These are phyloP conservation scores for Malus hybrid DNA, from an alignment of 331 rosid species.

Conservation along the genomic window DNA sequence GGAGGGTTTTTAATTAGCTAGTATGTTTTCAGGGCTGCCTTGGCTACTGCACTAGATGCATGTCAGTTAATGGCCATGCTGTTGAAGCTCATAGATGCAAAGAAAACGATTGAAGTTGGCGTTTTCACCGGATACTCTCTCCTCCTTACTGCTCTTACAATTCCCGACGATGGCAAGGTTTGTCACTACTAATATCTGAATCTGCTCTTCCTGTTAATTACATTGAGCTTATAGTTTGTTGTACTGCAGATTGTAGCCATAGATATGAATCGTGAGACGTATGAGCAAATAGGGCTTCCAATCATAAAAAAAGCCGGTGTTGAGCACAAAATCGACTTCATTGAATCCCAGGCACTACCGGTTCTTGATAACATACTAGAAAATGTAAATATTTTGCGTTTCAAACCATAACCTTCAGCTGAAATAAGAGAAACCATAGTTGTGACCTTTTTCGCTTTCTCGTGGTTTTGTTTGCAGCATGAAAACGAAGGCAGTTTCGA, in stretches of 20 bases:
- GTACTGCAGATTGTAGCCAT: conserved; percentile 38
- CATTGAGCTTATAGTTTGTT: neutral
- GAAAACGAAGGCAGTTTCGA: conserved; percentile 30
- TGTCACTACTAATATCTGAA: neutral
- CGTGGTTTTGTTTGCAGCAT: conserved; percentile 5
- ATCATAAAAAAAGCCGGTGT: conserved; percentile 51
- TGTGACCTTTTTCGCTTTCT: neutral
- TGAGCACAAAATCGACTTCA: conserved; percentile 48
- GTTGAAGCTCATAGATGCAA: conserved; percentile 43
- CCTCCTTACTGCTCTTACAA: conserved; percentile 47
- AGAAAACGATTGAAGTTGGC: conserved; percentile 49
- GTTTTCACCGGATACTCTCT: conserved; percentile 57
- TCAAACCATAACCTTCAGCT: neutral
- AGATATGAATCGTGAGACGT: conserved; percentile 33
- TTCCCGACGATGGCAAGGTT: conserved; percentile 50
- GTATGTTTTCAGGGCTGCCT: conserved; percentile 19
- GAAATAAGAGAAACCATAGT: neutral
- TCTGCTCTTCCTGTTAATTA: neutral
- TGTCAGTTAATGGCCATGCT: conserved; percentile 46
- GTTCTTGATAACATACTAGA: conserved; percentile 26
- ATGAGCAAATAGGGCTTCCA: conserved; percentile 43
- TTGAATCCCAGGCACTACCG: conserved; percentile 35
- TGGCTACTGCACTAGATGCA: conserved; percentile 48
- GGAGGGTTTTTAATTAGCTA: neutral
- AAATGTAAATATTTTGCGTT: neutral